Percentiles rank a stretch among this genome's conserved stretches.
These are phyloP conservation scores for Dendrobium nobile DNA, from an alignment of 106 monocot species.

Conservation along the genomic window DNA sequence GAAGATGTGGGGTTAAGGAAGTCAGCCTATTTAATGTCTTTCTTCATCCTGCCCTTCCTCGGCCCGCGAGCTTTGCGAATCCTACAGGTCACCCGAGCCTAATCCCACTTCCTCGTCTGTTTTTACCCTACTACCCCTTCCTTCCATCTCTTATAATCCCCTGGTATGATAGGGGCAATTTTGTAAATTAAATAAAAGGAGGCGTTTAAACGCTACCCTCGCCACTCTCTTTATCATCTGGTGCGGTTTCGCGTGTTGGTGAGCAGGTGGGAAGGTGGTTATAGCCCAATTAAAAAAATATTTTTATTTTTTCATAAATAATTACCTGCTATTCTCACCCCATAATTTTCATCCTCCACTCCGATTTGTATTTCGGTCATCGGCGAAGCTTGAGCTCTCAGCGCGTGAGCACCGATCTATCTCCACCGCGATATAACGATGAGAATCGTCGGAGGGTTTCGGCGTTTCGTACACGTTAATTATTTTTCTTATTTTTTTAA, in stretches of 20 bases:
- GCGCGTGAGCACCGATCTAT: no score
- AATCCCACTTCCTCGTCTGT: background rate
- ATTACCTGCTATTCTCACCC: background rate
- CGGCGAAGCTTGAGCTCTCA: no score
- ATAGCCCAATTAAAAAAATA: background rate
- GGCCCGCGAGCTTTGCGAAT: background rate
- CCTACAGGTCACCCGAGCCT: background rate
- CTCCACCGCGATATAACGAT: background rate
- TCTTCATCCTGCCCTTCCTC: background rate
- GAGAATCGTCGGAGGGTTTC: constrained; percentile 1
- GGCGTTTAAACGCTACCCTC: no score
- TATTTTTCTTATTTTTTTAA: background rate
- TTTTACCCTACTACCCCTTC: background rate
- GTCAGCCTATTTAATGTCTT: background rate
- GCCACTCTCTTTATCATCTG: background rate
- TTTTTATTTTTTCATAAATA: no score
- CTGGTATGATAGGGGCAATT: background rate
- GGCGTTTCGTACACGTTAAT: background rate
- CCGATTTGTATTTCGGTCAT: background rate
- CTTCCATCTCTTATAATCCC: background rate
- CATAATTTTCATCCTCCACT: background rate
- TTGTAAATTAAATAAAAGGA: background rate
- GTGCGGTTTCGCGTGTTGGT: background rate
- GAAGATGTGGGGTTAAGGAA: background rate
- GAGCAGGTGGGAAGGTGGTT: constrained; percentile 4